These are phyloP conservation scores for Vaccinium myrtillus DNA, from an alignment of 148 eudicot species.

Conservation along the genomic window DNA sequence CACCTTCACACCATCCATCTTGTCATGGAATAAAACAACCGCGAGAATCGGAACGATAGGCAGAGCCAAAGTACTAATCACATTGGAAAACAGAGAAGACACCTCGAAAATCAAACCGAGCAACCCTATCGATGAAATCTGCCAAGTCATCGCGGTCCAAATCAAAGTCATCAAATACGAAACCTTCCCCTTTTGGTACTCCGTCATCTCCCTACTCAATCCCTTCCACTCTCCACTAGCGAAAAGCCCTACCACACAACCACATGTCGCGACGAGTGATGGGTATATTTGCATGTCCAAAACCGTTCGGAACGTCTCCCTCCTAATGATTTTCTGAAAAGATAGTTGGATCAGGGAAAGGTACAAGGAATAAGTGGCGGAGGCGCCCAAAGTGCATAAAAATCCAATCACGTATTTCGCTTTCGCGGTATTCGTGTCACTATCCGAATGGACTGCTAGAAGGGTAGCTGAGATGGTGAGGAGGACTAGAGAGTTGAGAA, in stretches of 20 bases:
- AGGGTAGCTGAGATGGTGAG: slow-evolving; percentile 48
- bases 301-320: slow-evolving; percentile 25
- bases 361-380: slow-evolving; percentile 36
- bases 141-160: slow-evolving; percentile 50
- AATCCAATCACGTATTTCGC: slow-evolving; percentile 36
- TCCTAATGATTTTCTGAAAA: slow-evolving; percentile 40
- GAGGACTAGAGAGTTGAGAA: slow-evolving; percentile 42
- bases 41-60: slow-evolving; percentile 51
- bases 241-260: slow-evolving; percentile 41
- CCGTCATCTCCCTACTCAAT: slow-evolving; percentile 33
- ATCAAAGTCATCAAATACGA: slow-evolving; percentile 44
- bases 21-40: slow-evolving; percentile 46
- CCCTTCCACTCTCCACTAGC: slow-evolving; percentile 46
- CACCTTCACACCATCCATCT: slow-evolving; percentile 48
- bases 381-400: slow-evolving; percentile 47
- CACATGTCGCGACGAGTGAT: slow-evolving; percentile 31
- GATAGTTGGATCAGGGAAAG: slow-evolving; percentile 36
- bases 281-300: slow-evolving; percentile 37
- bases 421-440: background rate
- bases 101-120: slow-evolving; percentile 45
- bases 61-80: slow-evolving; percentile 44
- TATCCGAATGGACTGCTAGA: slow-evolving; percentile 30
- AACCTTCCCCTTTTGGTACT: slow-evolving; percentile 29
- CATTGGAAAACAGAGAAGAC: slow-evolving; percentile 48
- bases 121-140: slow-evolving; percentile 33